These are phyloP conservation scores for Umbilicus rupestris DNA, from an alignment of 164 flowering plant species.

Conservation along the genomic window DNA sequence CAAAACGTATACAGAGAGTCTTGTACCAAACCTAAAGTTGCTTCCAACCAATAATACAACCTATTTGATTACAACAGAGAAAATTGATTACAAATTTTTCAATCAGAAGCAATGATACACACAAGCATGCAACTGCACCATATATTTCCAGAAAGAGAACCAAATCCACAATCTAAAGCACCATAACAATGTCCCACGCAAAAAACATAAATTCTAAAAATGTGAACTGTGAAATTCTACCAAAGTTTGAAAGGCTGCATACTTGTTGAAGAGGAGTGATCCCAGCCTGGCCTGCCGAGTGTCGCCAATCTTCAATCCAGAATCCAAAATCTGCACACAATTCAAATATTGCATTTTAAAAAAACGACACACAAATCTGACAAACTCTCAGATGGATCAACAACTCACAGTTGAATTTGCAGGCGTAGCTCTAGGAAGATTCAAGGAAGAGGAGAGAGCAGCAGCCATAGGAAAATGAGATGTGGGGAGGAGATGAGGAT, in stretches of 20 bases:
- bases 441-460: neutral
- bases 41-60: neutral
- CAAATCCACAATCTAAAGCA: neutral
- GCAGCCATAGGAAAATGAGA: neutral
- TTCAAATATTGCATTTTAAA: neutral
- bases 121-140: neutral
- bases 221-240: neutral
- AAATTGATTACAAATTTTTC: neutral
- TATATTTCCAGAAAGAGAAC: neutral
- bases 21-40: neutral
- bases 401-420: neutral
- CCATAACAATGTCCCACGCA: neutral
- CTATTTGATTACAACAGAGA: neutral
- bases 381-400: neutral
- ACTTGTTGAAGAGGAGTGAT: neutral
- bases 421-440: neutral
- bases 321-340: slow-evolving; percentile 3
- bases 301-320: neutral
- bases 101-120: too few relatives aligned
- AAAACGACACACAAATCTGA: neutral
- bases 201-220: neutral
- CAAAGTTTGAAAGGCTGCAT: neutral
- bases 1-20: neutral
- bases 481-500: neutral
- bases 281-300: neutral